Evolutionary conservation across 768 basidiomycete genomes (phyloP).

Genomic region (Russula olivacea): DNA sequence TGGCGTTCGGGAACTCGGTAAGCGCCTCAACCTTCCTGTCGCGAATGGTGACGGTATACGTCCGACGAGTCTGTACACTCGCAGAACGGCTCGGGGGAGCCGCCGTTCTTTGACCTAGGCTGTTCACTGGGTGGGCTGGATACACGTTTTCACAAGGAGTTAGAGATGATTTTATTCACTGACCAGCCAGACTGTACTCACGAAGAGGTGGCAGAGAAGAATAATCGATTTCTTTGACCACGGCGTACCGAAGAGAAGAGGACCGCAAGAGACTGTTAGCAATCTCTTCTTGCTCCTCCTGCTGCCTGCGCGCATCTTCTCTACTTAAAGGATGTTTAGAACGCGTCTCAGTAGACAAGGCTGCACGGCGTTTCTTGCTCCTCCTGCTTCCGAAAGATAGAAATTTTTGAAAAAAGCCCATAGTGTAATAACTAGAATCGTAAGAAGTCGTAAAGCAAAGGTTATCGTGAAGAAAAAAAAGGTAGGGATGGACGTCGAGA

Average conservation of each 20-base stretch:
- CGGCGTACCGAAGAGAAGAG: slow-evolving; percentile 60
- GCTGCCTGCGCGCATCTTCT: slow-evolving; percentile 21
- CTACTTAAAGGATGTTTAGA: not conserved
- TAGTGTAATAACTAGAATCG: slow-evolving; percentile 28
- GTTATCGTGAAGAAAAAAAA: not conserved
- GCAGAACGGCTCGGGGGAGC: slow-evolving; percentile 49
- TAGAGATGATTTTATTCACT: not conserved
- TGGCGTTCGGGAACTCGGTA: slow-evolving; percentile 62
- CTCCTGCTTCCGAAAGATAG: slow-evolving; percentile 65
- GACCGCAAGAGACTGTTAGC: slow-evolving; percentile 57
- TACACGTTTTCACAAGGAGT: slow-evolving; percentile 1
- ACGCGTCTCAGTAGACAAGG: slow-evolving; percentile 9
- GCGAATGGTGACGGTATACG: slow-evolving; percentile 70
- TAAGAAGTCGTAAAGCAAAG: slow-evolving; percentile 15
- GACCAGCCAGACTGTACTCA: slow-evolving; percentile 36
- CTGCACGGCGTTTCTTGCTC: slow-evolving; percentile 38
- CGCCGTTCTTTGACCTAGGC: slow-evolving; percentile 44
- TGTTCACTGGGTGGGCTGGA: slow-evolving; percentile 55
- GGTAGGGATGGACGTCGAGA: not conserved
- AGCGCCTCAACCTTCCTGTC: slow-evolving; percentile 52
- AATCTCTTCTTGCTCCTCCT: slow-evolving; percentile 50
- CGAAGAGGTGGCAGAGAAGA: slow-evolving; percentile 60
- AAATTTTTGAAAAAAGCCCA: slow-evolving; percentile 68
- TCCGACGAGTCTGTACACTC: slow-evolving; percentile 49
- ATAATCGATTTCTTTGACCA: slow-evolving; percentile 52